Conservation (phyloP, 306 rosid genomes). For the Quercus ilex region DNA sequence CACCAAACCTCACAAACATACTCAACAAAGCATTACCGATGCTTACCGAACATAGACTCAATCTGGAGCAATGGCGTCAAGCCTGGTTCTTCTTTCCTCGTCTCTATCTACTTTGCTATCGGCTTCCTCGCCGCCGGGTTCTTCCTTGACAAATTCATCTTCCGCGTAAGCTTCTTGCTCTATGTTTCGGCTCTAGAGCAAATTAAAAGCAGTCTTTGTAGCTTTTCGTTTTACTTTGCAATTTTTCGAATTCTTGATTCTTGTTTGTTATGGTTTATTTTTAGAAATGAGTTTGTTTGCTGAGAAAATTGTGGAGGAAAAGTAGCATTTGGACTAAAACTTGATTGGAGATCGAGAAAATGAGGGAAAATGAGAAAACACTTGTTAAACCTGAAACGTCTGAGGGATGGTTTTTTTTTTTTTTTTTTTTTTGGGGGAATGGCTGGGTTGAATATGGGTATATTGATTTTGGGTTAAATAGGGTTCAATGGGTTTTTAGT, state of each 20-base stretch:
- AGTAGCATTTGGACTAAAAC: neutral
- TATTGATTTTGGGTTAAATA: too few relatives aligned
- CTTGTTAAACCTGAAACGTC: too few relatives aligned
- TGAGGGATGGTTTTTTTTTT: too few relatives aligned
- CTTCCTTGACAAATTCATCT: constrained; percentile 70
- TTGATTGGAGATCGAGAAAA: too few relatives aligned
- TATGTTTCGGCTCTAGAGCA: neutral
- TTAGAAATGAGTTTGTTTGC: neutral
- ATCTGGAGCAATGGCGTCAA: constrained; percentile 35
- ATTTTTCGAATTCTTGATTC: neutral
- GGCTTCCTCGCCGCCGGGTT: constrained; percentile 47
- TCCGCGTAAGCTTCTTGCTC: constrained; percentile 54
- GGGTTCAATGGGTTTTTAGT: too few relatives aligned
- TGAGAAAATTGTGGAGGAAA: neutral
- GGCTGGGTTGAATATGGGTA: too few relatives aligned
- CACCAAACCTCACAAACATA: too few relatives aligned
- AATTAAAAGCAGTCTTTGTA: too few relatives aligned
- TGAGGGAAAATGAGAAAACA: too few relatives aligned
- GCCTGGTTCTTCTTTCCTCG: constrained; percentile 52
- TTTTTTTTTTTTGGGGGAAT: too few relatives aligned
- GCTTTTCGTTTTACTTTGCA: neutral
- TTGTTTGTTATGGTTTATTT: too few relatives aligned
- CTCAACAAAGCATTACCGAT: too few relatives aligned
- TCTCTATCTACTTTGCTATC: constrained; percentile 62
- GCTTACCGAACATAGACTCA: constrained; percentile 43